These are phyloP conservation scores for Symbiodinium pilosum DNA, from an alignment of 73 alveolate genomes.

Conservation along the genomic window DNA sequence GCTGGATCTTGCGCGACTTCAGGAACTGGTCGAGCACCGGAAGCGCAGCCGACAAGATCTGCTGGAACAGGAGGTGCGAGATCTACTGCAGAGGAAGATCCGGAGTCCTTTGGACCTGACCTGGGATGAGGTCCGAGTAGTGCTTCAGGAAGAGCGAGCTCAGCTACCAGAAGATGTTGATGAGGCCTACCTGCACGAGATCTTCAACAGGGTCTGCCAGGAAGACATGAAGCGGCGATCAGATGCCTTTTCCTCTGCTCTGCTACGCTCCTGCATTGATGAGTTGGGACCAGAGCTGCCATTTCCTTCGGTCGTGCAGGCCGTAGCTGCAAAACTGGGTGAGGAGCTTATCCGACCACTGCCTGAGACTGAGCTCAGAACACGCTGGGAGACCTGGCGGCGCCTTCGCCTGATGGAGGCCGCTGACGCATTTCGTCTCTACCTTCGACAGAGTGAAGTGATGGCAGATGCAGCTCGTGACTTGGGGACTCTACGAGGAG, in stretches of 20 bases:
- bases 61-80: conserved; percentile 44
- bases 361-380: conserved; percentile 21
- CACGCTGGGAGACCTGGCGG: conserved; percentile 83
- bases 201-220: conserved; percentile 26
- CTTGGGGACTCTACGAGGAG: background rate
- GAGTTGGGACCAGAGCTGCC: background rate
- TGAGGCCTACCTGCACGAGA: conserved; percentile 53
- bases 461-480: background rate
- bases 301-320: background rate
- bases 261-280: background rate
- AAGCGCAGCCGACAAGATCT: conserved; percentile 56
- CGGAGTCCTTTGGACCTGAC: background rate
- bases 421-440: background rate
- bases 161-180: conserved; percentile 42
- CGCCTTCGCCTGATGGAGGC: conserved; percentile 73
- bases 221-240: conserved; percentile 38
- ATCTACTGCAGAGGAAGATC: conserved; percentile 11
- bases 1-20: background rate
- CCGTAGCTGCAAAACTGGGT: background rate
- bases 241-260: conserved; percentile 1
- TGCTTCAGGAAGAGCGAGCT: background rate
- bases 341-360: conserved; percentile 20
- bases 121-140: background rate
- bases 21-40: conserved; percentile 34
- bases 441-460: conserved; percentile 23